These are phyloP conservation scores for Fonsecaea pedrosoi DNA, from an alignment of 2,329 filamentous ascomycete genomes.

Conservation along the genomic window DNA sequence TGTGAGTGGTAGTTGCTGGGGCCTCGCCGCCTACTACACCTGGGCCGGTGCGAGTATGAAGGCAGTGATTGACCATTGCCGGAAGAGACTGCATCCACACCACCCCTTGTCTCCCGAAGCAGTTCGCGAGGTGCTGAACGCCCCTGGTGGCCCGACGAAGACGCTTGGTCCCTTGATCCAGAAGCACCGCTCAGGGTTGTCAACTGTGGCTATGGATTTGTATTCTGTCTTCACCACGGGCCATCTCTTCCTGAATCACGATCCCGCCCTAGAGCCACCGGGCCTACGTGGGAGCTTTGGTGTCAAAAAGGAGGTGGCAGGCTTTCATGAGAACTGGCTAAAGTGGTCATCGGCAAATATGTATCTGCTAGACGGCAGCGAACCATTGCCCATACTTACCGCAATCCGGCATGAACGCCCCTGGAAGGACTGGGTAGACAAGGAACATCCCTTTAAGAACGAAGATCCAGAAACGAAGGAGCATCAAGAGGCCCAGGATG, in stretches of 20 bases:
- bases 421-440: slow-evolving; percentile 33
- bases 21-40: slow-evolving; percentile 32
- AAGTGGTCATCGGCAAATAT: slow-evolving; percentile 27
- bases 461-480: slow-evolving; percentile 27
- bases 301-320: slow-evolving; percentile 23
- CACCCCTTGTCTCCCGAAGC: slow-evolving; percentile 32
- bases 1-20: slow-evolving; percentile 31
- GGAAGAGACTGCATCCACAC: slow-evolving; percentile 25
- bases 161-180: slow-evolving; percentile 29
- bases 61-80: slow-evolving; percentile 28
- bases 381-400: slow-evolving; percentile 29
- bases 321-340: slow-evolving; percentile 26
- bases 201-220: slow-evolving; percentile 32
- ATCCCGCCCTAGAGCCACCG: slow-evolving; percentile 22
- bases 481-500: slow-evolving; percentile 40
- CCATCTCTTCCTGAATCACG: slow-evolving; percentile 26
- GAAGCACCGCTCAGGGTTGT: slow-evolving; percentile 26
- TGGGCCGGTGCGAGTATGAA: slow-evolving; percentile 28
- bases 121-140: slow-evolving; percentile 26
- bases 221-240: slow-evolving; percentile 33
- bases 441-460: slow-evolving; percentile 28
- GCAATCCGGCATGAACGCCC: slow-evolving; percentile 32
- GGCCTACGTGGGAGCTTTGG: background rate
- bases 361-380: slow-evolving; percentile 21
- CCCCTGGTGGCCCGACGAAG: slow-evolving; percentile 25